Base-by-base conservation (phyloP, 306 rosid genomes). In the Medicago truncatula region DNA sequence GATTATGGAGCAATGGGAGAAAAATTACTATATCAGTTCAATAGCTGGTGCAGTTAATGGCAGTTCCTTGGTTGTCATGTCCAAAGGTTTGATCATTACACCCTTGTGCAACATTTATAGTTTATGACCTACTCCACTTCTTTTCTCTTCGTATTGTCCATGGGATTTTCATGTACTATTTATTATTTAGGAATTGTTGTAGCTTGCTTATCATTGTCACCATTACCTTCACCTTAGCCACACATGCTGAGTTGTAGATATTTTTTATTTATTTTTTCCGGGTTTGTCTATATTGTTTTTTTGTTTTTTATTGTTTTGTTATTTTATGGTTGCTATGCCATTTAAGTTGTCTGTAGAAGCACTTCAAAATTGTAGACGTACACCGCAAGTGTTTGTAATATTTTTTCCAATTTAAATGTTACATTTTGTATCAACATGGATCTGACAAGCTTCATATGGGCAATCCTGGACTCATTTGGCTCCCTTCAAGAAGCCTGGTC, bases 1-100 rank as follows among this genome's bases (percentile, higher is more conserved):
- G 98, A 93, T 93, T 71, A 90, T 91, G 97, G 98, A 93, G 54
- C 98, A 93, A 54, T 93, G 98, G 98, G 98, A 93, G 80, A 93
- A 93, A 83, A 93, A 91, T 80, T 93, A 82, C 76, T 93, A 93
- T 49, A 93, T 93, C 73, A 93, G 98, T 86, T 89, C 98, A 20
- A 93, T 93, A 13, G 98, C 97, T 71, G 98, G 98, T 74, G 95
- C 93, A 31, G 67, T 82, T 59, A 93, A 90, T 74, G 98, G 98
- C 44, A 91, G 98, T 83, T 93, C 97, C 79, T 86, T 93, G 86
- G 98, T 93, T 79, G 98, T 93, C 58, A 93, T 93, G 98, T 93
- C 98, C 73, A 93, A 93, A 93, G 98, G 98, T 93, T 41, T 79
- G 64, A 52, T 73, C 21, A 60, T 15, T 56, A 9, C 56, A 43